phyloP scores from a whole-genome alignment of 352 stramenopile genomes.

The Phytophthora aleatoria region DNA sequence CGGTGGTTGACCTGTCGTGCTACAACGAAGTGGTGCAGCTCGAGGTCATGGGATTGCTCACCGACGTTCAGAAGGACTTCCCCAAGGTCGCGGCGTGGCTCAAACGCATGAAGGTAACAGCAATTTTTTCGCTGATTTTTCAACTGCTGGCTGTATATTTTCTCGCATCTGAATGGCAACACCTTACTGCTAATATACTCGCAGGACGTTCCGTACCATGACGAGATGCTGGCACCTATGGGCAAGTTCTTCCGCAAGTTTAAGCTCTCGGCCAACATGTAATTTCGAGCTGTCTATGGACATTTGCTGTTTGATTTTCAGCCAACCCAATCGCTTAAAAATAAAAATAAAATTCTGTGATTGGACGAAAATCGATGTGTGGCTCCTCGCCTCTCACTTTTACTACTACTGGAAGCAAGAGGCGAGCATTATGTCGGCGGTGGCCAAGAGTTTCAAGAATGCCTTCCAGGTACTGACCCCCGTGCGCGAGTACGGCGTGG shows the following conservation, averaged over 20 bases:
- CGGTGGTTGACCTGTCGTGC: slow-evolving; percentile 72
- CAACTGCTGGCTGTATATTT: not conserved
- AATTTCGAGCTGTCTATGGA: not conserved
- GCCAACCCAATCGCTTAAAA: slow-evolving; percentile 17
- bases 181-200: not conserved
- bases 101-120: slow-evolving; percentile 73
- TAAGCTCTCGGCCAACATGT: slow-evolving; percentile 55
- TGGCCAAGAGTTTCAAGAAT: slow-evolving; percentile 58
- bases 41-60: slow-evolving; percentile 66
- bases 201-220: slow-evolving; percentile 61
- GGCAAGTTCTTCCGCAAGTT: slow-evolving; percentile 76
- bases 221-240: slow-evolving; percentile 71
- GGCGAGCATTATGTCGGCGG: slow-evolving; percentile 35
- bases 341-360: slow-evolving; percentile 11
- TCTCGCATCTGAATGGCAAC: slow-evolving; percentile 1
- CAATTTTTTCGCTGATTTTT: slow-evolving; percentile 1
- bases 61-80: slow-evolving; percentile 52
- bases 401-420: slow-evolving; percentile 2
- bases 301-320: slow-evolving; percentile 18
- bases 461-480: slow-evolving; percentile 78
- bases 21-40: slow-evolving; percentile 82
- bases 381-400: slow-evolving; percentile 25
- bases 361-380: slow-evolving; percentile 23
- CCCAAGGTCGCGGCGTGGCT: slow-evolving; percentile 59
- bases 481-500: slow-evolving; percentile 73